phyloP scores from a whole-genome alignment of 2,329 filamentous ascomycete species.

The Aspergillus phoenicis region DNA sequence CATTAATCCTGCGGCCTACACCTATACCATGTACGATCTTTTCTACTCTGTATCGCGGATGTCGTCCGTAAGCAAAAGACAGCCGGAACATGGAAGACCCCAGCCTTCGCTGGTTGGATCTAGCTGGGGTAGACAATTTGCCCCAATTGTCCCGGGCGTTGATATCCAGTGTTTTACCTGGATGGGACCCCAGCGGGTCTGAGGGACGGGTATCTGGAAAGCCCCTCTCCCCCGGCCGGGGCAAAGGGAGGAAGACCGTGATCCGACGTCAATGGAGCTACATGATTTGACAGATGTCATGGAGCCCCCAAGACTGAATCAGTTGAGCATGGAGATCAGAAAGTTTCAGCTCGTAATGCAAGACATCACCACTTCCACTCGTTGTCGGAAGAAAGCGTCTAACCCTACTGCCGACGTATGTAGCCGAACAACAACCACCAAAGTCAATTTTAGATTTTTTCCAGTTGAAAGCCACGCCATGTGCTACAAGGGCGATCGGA shows the following conservation, averaged over 20 bases:
- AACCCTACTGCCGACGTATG: neutral
- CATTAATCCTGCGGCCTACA: neutral
- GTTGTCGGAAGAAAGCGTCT: neutral
- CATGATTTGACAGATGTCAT: slow-evolving; percentile 1
- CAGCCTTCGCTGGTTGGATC: neutral
- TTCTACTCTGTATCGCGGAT: neutral
- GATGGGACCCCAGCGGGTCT: slow-evolving; percentile 8
- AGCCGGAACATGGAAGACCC: neutral
- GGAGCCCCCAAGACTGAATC: neutral
- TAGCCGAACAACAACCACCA: neutral
- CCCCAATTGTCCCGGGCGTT: neutral
- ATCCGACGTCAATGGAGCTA: neutral
- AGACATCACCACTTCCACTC: neutral
- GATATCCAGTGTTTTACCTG: neutral
- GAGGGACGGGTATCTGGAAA: slow-evolving; percentile 1
- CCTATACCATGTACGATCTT: neutral
- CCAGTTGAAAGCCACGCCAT: neutral
- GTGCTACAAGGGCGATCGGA: neutral
- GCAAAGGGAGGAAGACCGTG: slow-evolving; percentile 1
- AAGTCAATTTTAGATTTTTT: neutral
- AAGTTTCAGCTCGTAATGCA: slow-evolving; percentile 5
- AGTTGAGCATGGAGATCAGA: neutral
- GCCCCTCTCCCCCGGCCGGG: neutral
- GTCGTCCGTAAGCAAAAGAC: neutral
- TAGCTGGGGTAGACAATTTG: neutral